These are phyloP conservation scores for Trametes sp. DNA, from an alignment of 1,284 basidiomycete genomes.

Conservation along the genomic window DNA sequence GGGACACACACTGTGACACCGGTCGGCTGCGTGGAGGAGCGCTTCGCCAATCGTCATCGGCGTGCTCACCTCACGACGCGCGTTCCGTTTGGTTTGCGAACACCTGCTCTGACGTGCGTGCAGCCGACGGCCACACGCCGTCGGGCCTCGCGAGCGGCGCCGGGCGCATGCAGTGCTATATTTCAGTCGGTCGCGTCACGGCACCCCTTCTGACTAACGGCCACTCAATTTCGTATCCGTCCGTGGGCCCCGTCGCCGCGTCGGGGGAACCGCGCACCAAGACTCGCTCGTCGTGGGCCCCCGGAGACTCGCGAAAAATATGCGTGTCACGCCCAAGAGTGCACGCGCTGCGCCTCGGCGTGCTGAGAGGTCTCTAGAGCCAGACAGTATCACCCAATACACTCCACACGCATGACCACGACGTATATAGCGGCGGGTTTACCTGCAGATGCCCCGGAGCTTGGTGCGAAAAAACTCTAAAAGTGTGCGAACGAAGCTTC, in stretches of 20 bases:
- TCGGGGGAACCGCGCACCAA: not conserved
- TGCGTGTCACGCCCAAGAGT: not conserved
- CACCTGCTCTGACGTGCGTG: not conserved
- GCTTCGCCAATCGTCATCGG: not conserved
- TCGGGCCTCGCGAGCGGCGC: too few relatives aligned
- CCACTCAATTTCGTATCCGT: not conserved
- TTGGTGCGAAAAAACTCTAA: not conserved
- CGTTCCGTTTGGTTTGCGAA: not conserved
- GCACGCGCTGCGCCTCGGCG: not conserved
- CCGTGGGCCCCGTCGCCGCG: not conserved
- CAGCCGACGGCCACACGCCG: not conserved
- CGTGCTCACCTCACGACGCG: not conserved
- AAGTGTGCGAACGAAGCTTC: not conserved
- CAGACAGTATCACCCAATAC: not conserved
- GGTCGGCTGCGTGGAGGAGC: not conserved
- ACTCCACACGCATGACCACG: too few relatives aligned
- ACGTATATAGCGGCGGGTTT: not conserved
- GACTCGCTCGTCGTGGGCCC: too few relatives aligned
- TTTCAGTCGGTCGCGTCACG: not conserved
- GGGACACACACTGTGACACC: too few relatives aligned
- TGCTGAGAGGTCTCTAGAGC: constrained; percentile 12
- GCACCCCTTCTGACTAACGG: not conserved
- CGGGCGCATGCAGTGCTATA: not conserved
- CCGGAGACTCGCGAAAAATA: not conserved
- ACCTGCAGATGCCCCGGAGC: not conserved